Base-by-base conservation (phyloP, 768 basidiomycete genomes). In the Termitomyces sp. region DNA sequence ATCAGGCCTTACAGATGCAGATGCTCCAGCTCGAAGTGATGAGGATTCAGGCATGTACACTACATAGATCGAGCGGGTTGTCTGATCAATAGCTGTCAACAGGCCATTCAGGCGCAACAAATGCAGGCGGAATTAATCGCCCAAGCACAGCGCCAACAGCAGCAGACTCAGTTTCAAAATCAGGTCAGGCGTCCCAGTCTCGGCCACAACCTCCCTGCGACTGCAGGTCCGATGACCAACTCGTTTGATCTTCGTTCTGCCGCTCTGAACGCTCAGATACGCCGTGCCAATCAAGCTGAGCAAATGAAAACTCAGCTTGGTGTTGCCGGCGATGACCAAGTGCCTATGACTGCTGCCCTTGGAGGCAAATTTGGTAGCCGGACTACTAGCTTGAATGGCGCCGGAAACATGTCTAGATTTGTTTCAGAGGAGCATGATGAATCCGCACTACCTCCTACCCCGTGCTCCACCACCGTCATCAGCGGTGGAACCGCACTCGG, bases 1-100 rank as follows among this genome's bases (percentile, higher is more conserved):
- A 78, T 42, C 85, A 85, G 64, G 82, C 85, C 53, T 75, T 90
- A 54, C 90, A 92, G 73, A 79, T 92, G 80, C 90, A 93, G 74
- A 78, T 92, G 78, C 82, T 92, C 74, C 92, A 93, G 67, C 76
- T 93, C 56, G 91, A 93, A 74, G 81, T 93, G 63, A 71, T 91
- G 68, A 83, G 82, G 68, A 81, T 93, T 60, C 91, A 92, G 87
- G 90, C 87, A 58, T 48, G 80, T 72, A 40, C 32, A 40, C 41
- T 17, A 59, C 38, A 55, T 32, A 17, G 16, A 54, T 53, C 38
- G 16, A 25, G 34, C 21, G 43, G 53, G 37, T n/a, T 11, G 29
- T 49, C 37, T 57, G 51, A 60, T 59, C 43, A 58, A 56, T 29
- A 37, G 38, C 49, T 59, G 29, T 31, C 29, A 41, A 17, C 54